Evolutionary conservation across 176 grass and related monocot genomes (phyloP).

Genomic region (Thalia dealbata): DNA sequence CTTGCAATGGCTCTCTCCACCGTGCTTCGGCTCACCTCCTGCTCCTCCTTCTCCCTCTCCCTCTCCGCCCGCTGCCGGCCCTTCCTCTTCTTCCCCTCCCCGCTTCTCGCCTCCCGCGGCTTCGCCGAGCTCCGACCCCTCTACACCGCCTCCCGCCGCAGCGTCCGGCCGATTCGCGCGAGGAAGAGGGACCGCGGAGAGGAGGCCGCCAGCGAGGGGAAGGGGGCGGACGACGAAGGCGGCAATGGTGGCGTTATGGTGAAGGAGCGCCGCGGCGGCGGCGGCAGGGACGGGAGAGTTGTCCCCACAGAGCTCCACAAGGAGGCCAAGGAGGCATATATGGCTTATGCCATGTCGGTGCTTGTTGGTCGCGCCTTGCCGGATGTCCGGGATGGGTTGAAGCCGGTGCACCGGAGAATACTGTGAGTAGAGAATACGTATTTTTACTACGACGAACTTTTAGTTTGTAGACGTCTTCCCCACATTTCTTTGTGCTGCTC

Average conservation of each 20-base stretch:
- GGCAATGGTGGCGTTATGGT: constrained; percentile 15
- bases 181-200: constrained; percentile 17
- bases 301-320: constrained; percentile 77
- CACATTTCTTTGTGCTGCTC: neutral
- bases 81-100: constrained; percentile 32
- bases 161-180: constrained; percentile 1
- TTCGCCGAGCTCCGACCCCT: constrained; percentile 26
- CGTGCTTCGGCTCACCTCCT: constrained; percentile 35
- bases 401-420: constrained; percentile 91
- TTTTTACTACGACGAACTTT: neutral
- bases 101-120: constrained; percentile 13
- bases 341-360: constrained; percentile 95
- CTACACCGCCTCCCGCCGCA: constrained; percentile 6
- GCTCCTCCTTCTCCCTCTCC: constrained; percentile 28
- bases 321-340: constrained; percentile 81
- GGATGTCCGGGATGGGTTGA: constrained; percentile 85
- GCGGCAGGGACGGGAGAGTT: constrained; percentile 30
- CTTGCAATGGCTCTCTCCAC: constrained; percentile 46
- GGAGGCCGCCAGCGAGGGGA: neutral
- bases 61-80: neutral
- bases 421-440: constrained; percentile 39
- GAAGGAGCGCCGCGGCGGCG: constrained; percentile 18
- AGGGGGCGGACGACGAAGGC: constrained; percentile 9
- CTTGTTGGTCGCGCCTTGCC: constrained; percentile 77
- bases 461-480: neutral